Evolutionary conservation across 768 basidiomycete genomes (phyloP), one percentile per base, ranked within the genome.

Genomic region (Tulasnella sp.): DNA sequence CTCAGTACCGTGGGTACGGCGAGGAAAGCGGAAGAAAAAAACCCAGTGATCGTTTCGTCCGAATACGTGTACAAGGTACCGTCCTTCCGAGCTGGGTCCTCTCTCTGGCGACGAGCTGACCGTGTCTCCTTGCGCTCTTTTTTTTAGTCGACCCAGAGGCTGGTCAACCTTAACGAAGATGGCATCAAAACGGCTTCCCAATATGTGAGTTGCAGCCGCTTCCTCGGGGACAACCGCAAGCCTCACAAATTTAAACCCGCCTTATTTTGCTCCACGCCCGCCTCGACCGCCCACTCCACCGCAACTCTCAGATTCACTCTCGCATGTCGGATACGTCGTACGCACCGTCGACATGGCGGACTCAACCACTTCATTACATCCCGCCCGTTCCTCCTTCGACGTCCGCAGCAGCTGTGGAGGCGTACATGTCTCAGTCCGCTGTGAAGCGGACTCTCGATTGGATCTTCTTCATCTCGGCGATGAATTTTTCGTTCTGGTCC

Each of bases 401-500:
- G 4, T 69, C 64, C 31, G 64, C 28, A 16, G 64, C 58, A 24
- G 58, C 28, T 3, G 28, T 37, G 18, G 64, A 69, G 11, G 37
- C 44, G 12, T 0, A 92, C 93, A 82, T 91, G 91, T 0, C 91
- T 91, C 85, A 86, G 89, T 81, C 84, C 7, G 50, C 89, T 12
- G 83, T 86, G 18, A 86, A 92, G 78, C 86, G 87, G 60, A 90
- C 89, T 73, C 87, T 96, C 41, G 88, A 96, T 86, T 97, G 95
- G 95, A 92, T 97, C 80, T 96, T 97, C 86, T 90, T 94, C 81
- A 92, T 97, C 60, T 96, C 93, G 2, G 90, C 92, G 22, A 89
- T 95, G 76, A 97, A 96, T 85, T 97, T 95, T 85, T 94, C 90
- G 83, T 97, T 95, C 85, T 97, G 96, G 96, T 95, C 93, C 0